Evolutionary conservation across 2,329 filamentous ascomycete genomes (phyloP).

Genomic region (Fusarium verrucosum): DNA sequence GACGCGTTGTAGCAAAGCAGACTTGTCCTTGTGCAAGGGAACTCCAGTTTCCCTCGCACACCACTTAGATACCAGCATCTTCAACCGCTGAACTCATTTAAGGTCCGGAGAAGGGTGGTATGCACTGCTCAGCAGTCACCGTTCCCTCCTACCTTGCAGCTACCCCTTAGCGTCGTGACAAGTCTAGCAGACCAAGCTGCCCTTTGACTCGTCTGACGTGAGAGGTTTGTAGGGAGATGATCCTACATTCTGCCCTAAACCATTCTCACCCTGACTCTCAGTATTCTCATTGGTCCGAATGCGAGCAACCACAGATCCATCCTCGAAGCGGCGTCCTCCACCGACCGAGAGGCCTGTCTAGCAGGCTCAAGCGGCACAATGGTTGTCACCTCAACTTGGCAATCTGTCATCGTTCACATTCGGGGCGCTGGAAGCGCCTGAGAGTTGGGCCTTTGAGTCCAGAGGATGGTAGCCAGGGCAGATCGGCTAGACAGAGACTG

Average conservation of each 20-base stretch:
- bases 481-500: conserved; percentile 40
- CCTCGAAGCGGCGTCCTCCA: conserved; percentile 39
- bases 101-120: conserved; percentile 31
- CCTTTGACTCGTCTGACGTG: conserved; percentile 6
- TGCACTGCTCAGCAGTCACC: conserved; percentile 38
- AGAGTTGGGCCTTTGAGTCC: conserved; percentile 2
- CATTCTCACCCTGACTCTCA: conserved; percentile 24
- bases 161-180: conserved; percentile 10
- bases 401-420: conserved; percentile 23
- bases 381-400: conserved; percentile 32
- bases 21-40: conserved; percentile 49
- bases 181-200: conserved; percentile 36
- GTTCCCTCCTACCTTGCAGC: conserved; percentile 29
- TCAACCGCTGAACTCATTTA: conserved; percentile 37
- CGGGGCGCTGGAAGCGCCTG: conserved; percentile 1
- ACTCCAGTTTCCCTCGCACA: conserved; percentile 39
- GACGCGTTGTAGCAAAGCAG: conserved; percentile 49
- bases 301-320: conserved; percentile 26
- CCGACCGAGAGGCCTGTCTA: conserved; percentile 35
- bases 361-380: conserved; percentile 34
- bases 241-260: conserved; percentile 40
- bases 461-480: conserved; percentile 22
- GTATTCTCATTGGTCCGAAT: conserved; percentile 11
- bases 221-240: conserved; percentile 44
- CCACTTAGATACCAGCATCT: conserved; percentile 50